Evolutionary conservation across 2,329 filamentous ascomycete genomes (phyloP).

Genomic region (Didymella lethalis): DNA sequence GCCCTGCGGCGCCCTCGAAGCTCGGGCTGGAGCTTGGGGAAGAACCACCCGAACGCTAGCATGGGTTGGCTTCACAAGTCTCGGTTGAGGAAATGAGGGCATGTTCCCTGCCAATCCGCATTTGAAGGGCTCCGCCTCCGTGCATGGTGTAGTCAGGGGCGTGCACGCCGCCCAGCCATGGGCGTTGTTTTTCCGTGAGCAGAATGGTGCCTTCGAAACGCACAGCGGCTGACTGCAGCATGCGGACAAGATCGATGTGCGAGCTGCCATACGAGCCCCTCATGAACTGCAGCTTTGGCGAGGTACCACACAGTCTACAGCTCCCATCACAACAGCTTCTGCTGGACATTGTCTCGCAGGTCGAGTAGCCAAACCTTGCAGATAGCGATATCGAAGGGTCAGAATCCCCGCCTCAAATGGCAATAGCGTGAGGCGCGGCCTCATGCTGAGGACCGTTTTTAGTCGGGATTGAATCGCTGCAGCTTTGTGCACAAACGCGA

Average conservation of each 20-base stretch:
- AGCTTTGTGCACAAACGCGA: conserved; percentile 40
- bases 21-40: conserved; percentile 46
- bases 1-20: conserved; percentile 42
- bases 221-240: conserved; percentile 11
- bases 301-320: neutral
- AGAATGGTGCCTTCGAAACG: conserved; percentile 8
- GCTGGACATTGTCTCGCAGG: conserved; percentile 6
- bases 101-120: conserved; percentile 41
- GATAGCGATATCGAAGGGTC: conserved; percentile 12
- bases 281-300: neutral
- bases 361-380: conserved; percentile 7
- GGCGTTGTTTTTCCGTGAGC: conserved; percentile 15
- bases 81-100: conserved; percentile 49
- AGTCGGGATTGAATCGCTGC: conserved; percentile 38
- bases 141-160: conserved; percentile 43
- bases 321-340: neutral
- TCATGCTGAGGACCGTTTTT: conserved; percentile 33
- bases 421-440: conserved; percentile 31
- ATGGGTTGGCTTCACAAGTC: conserved; percentile 44
- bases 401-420: conserved; percentile 31
- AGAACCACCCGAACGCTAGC: conserved; percentile 43
- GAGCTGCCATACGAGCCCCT: neutral
- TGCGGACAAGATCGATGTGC: conserved; percentile 2
- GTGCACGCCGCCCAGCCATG: conserved; percentile 27
- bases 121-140: conserved; percentile 33